phyloP scores from a whole-genome alignment of 768 basidiomycete genomes.

The Russula dissimulans region DNA sequence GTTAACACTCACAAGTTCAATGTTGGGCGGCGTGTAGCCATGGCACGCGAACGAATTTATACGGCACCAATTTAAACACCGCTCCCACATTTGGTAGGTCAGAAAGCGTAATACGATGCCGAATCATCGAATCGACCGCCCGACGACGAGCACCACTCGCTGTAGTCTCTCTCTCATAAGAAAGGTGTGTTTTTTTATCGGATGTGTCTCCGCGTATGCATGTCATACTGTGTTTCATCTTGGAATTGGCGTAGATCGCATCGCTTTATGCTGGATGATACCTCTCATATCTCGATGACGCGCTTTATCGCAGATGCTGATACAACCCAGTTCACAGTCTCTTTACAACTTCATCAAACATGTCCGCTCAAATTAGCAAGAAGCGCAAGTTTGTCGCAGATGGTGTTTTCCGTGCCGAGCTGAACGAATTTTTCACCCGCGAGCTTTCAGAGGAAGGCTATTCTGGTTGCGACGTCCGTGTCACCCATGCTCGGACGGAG shows the following conservation, averaged over 20 bases:
- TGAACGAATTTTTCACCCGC: conserved; percentile 97
- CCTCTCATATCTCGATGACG: conserved; percentile 7
- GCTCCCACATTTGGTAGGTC: not conserved
- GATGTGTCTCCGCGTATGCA: too few species aligned
- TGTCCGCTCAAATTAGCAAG: conserved; percentile 89
- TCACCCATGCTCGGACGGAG: conserved; percentile 98
- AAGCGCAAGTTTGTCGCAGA: conserved; percentile 98
- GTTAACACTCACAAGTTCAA: conserved; percentile 1
- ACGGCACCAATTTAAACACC: not conserved
- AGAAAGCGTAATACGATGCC: too few species aligned
- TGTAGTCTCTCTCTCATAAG: not conserved
- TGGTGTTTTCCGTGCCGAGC: conserved; percentile 98
- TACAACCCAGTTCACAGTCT: not conserved
- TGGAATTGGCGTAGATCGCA: not conserved
- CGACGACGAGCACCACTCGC: not conserved
- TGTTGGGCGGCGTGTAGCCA: too few species aligned
- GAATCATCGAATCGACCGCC: not conserved
- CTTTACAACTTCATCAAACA: conserved; percentile 32
- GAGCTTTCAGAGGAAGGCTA: conserved; percentile 99
- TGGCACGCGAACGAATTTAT: not conserved
- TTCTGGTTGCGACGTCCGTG: conserved; percentile 99
- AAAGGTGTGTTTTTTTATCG: conserved; percentile 12
- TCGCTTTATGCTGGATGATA: conserved; percentile 14
- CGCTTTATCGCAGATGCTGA: conserved; percentile 3
- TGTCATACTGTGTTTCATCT: not conserved